Evolutionary conservation across 1,284 basidiomycete genomes (phyloP), one percentile per base, ranked within the genome.

Genomic region (Prillingera fragicola): DNA sequence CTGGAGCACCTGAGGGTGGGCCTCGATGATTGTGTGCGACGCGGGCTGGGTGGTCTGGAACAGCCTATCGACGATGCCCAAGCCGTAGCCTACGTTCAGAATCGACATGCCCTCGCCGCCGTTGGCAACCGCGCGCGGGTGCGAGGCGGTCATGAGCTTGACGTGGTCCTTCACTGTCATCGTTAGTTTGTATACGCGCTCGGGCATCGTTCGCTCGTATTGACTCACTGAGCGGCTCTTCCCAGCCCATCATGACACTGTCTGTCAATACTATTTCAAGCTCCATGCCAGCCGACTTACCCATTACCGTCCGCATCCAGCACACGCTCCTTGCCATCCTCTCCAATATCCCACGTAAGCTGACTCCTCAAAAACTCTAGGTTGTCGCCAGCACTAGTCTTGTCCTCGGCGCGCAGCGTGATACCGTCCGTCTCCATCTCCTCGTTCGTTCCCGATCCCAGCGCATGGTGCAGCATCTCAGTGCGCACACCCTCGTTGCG

Each of bases 231-330:
- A 95, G 85, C 7, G 74, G 78, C 46, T 74, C 74, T 67, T 94
- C 90, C 90, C 90, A 94, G 2, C 87, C 87, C 90, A 95, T 95
- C 91, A 95, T 95, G 8, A 96, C 90, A 8, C 67, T 67, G 41
- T 7, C 34, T 23, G 19, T 21, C 19, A 21, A 14, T 23, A 14
- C 7, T 19, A 38, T 4, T 38, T 21, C 56, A 56, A 39, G 51
- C 63, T n/a, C 67, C 12, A 21, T 3, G 31, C 17, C 14, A 22
- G 6, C 83, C 83, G 1, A 89, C 79, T 67, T 80, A 82, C 39
- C 77, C 77, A 47, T 81, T 80, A 17, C 80, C 83, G 26, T 83
- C 78, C 48, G 81, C 77, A 43, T 73, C 72, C 26, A 71, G 60
- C 1, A 73, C 61, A 45, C 65, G 79, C 47, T 89, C 84, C 63